Evolutionary conservation across 305 asterid genomes (phyloP), one percentile per base, ranked within the genome.

Genomic region (Solanum hybrid): DNA sequence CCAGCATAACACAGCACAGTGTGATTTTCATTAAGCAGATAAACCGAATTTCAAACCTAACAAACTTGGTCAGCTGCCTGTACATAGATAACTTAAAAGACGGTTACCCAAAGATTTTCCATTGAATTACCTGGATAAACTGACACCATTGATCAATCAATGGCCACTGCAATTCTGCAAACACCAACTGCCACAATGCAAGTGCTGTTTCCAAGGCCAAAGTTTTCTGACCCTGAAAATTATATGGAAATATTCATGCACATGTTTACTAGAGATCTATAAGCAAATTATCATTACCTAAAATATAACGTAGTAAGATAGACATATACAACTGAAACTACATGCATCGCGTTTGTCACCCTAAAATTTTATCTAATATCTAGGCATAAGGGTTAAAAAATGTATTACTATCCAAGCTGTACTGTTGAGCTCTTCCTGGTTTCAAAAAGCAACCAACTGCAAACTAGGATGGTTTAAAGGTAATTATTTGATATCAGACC

Each of bases 151-250:
- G 97, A 80, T 96, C 99, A 28, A 97, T 98, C 91, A 96, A 92
- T 29, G 98, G 99, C 99, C 99, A 97, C 87, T 95, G 94, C 93
- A 92, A 95, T 91, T 96, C 99, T 57, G 98, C 97, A 94, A 96
- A 97, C 89, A 97, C 89, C 91, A 97, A 92, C 90, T 96, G 98
- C 99, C 99, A 97, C 98, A 97, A 96, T 51, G 99, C 99, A 89
- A 97, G 97, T 78, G 99, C 99, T 34, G 99, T 97, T 92, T 97
- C 99, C 92, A 97, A 92, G 51, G 99, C 98, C 94, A 97, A 92
- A 64, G 98, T 95, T 92, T 97, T 97, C 94, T 96, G 99, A 90
- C 98, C 98, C 99, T 97, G 97, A 88, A 91, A 92, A 86, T 34
- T 89, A 57, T 11, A 51, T 22, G 76, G 76, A 85, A 85, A 85